These are phyloP conservation scores for Fagus sylvatica DNA, from an alignment of 306 rosid genomes.

Conservation along the genomic window DNA sequence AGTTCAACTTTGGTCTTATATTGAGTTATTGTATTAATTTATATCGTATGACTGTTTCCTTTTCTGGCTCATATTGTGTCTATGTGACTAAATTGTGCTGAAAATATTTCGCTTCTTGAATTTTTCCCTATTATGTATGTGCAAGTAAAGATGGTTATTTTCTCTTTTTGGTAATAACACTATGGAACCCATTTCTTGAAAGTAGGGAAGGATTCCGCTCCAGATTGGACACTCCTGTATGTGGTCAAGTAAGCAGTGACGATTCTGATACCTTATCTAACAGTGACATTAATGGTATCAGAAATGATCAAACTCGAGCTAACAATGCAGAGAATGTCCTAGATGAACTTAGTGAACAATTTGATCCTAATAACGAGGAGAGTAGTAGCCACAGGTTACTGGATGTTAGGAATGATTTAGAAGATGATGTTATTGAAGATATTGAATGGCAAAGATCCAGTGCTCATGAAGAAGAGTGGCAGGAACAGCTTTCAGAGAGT, in stretches of 20 bases:
- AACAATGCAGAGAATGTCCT: constrained; percentile 44
- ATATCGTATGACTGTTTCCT: neutral
- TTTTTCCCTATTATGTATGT: neutral
- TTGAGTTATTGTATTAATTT: neutral
- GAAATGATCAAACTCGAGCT: constrained; percentile 42
- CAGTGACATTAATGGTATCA: constrained; percentile 38
- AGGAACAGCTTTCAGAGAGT: constrained; percentile 38
- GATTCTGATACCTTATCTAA: constrained; percentile 49
- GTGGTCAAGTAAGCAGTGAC: constrained; percentile 53
- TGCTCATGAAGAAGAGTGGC: constrained; percentile 41
- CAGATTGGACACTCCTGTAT: constrained; percentile 55
- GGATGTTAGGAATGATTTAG: constrained; percentile 34
- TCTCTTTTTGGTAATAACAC: neutral
- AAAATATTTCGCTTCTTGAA: neutral
- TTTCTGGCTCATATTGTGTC: neutral
- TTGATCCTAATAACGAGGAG: constrained; percentile 36
- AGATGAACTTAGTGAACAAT: constrained; percentile 41
- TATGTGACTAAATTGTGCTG: neutral
- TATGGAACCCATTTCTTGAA: constrained; percentile 32
- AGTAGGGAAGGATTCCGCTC: constrained; percentile 82
- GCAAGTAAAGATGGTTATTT: neutral
- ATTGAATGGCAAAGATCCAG: constrained; percentile 33
- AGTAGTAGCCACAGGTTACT: constrained; percentile 40
- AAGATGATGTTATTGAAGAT: constrained; percentile 39
- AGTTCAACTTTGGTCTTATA: neutral